Evolutionary conservation across 2,329 filamentous ascomycete species (phyloP), one percentile per base, ranked within the genome.

Genomic region (Fusarium guadeloupense): DNA sequence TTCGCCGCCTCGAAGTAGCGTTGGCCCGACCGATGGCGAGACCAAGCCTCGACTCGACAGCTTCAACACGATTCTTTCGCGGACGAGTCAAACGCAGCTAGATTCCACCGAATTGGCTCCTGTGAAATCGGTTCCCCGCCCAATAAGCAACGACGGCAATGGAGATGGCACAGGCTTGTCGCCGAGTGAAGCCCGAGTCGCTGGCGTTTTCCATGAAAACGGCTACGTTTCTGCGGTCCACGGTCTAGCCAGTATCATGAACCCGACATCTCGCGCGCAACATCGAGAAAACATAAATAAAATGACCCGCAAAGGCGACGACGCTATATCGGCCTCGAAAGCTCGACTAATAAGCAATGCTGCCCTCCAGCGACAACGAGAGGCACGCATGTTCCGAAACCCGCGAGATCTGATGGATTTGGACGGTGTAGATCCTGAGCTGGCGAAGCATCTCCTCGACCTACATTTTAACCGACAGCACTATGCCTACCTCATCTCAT

Each of bases 401-500:
- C 74, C 73, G 2, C 51, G 58, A 35, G 64, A 67, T n/a, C 40
- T 69, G 34, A 71, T 76, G 57, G 75, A 77, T 19, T 53, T 77
- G 9, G 75, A 77, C 38, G 76, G 74, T 8, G 65, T 66, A 4
- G 62, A 69, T 21, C 65, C 69, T 1, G 76, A 77, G 21, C 57
- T 75, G 28, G 75, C 76, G 2, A 72, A 67, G 50, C 75, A 77
- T 61, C 65, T 78, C 6, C 64, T 77, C 3, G 70, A 77, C n/a
- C 40, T 77, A 1, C 73, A 77, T 56, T 77, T 73, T 37, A 77
- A 77, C 55, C 70, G 70, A 17, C 73, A 75, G 38, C 74, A 77
- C 42, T 72, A 71, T 16, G 69, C 72, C 4, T 77, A 76, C n/a
- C 69, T 77, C 3, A 66, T 77, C 12, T 72, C 74, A 0, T 78